Evolutionary conservation across 2,329 filamentous ascomycete genomes (phyloP).

Genomic region (Fusarium dimerum): DNA sequence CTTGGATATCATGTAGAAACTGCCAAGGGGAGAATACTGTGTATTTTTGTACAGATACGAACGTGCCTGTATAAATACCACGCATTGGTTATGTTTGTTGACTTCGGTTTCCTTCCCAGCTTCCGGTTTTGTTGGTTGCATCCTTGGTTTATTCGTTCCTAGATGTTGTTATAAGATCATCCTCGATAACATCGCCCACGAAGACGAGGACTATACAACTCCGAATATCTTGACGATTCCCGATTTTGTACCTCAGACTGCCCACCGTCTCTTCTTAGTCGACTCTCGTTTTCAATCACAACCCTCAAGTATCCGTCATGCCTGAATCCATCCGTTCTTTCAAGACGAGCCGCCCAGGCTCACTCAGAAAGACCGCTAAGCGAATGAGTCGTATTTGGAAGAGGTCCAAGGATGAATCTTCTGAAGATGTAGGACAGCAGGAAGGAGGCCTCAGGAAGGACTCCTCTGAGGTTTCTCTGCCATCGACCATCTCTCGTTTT

Average conservation of each 20-base stretch:
- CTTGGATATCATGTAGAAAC: neutral
- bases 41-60: neutral
- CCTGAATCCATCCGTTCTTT: constrained; percentile 19
- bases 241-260: no score
- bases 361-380: constrained; percentile 19
- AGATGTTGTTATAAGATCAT: neutral
- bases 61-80: constrained; percentile 13
- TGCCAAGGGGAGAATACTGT: neutral
- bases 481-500: constrained; percentile 18
- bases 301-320: constrained; percentile 1
- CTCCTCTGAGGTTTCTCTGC: constrained; percentile 8
- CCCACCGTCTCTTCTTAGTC: neutral
- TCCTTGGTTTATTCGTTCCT: neutral
- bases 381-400: constrained; percentile 23
- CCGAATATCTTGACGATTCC: neutral
- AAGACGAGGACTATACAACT: neutral
- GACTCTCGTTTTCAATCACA: neutral
- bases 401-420: constrained; percentile 13
- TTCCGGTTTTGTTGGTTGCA: neutral
- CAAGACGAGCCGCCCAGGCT: constrained; percentile 11
- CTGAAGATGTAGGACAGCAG: constrained; percentile 1
- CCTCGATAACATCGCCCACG: neutral
- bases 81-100: no score
- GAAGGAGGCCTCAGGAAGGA: constrained; percentile 6
- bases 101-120: neutral